These are phyloP conservation scores for Lasiodiplodia theobromae DNA, from an alignment of 2,329 filamentous ascomycete species.

Conservation along the genomic window DNA sequence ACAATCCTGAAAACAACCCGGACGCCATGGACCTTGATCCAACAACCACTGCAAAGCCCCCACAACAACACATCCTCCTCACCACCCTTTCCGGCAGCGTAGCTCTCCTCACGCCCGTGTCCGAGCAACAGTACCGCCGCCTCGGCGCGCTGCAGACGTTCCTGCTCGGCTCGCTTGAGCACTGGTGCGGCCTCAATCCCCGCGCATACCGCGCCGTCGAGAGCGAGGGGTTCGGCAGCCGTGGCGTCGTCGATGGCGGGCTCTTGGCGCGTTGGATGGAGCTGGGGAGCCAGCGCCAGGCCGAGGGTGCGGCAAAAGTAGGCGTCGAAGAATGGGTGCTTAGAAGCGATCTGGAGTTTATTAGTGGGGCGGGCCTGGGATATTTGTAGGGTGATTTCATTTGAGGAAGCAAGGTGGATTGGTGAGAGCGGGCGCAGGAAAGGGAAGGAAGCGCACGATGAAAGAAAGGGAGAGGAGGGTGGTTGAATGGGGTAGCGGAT, in stretches of 20 bases:
- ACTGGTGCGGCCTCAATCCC: conserved; percentile 82
- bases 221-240: conserved; percentile 56
- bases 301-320: conserved; percentile 76
- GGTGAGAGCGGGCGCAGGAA: neutral
- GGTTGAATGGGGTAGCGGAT: neutral
- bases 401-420: neutral
- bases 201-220: conserved; percentile 73
- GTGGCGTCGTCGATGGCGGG: conserved; percentile 76
- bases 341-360: conserved; percentile 71
- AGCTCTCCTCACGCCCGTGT: conserved; percentile 76
- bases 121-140: conserved; percentile 82
- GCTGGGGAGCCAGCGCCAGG: conserved; percentile 72
- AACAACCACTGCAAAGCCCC: conserved; percentile 25
- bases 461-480: too few species aligned
- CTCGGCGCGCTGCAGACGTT: conserved; percentile 83
- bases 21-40: conserved; percentile 50
- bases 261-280: conserved; percentile 78
- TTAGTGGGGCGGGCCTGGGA: conserved; percentile 69
- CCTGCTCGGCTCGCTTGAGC: conserved; percentile 76
- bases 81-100: conserved; percentile 79
- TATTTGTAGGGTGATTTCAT: conserved; percentile 44
- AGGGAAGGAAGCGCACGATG: neutral
- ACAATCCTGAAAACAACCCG: conserved; percentile 35
- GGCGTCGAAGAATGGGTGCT: conserved; percentile 73
- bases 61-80: conserved; percentile 64